Conservation (phyloP, 148 eudicot species). For the Oxyria digyna region DNA sequence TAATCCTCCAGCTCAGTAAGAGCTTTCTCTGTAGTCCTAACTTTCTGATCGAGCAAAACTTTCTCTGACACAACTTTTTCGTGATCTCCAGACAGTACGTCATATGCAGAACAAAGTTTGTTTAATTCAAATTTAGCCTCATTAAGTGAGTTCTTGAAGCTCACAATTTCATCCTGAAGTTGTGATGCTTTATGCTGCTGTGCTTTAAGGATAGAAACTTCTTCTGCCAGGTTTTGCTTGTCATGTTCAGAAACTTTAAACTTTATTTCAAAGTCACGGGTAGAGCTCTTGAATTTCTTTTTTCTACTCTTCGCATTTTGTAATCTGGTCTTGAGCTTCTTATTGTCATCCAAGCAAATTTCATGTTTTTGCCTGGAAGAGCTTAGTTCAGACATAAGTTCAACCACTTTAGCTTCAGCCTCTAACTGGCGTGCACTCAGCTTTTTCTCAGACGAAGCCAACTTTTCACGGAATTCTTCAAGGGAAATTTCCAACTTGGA, state of each 20-base stretch:
- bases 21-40: constrained; percentile 29
- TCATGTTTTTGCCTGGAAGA: constrained; percentile 31
- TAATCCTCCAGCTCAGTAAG: constrained; percentile 55
- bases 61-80: constrained; percentile 50
- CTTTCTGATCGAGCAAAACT: constrained; percentile 27
- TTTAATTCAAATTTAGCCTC: constrained; percentile 36
- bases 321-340: constrained; percentile 26
- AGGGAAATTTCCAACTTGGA: constrained; percentile 39
- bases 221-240: constrained; percentile 42
- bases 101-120: constrained; percentile 35
- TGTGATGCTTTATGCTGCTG: constrained; percentile 40
- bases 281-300: constrained; percentile 30
- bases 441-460: constrained; percentile 26
- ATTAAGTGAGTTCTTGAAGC: constrained; percentile 31
- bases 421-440: constrained; percentile 26
- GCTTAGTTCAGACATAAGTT: constrained; percentile 34
- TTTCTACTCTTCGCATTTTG: constrained; percentile 34
- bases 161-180: constrained; percentile 47
- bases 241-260: constrained; percentile 55
- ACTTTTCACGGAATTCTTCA: constrained; percentile 32
- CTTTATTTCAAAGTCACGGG: constrained; percentile 45
- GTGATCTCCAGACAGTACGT: constrained; percentile 26
- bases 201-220: constrained; percentile 42
- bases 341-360: constrained; percentile 34
- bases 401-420: constrained; percentile 34